Conservation (phyloP, 306 rosid species). For the Cucumis melo region DNA sequence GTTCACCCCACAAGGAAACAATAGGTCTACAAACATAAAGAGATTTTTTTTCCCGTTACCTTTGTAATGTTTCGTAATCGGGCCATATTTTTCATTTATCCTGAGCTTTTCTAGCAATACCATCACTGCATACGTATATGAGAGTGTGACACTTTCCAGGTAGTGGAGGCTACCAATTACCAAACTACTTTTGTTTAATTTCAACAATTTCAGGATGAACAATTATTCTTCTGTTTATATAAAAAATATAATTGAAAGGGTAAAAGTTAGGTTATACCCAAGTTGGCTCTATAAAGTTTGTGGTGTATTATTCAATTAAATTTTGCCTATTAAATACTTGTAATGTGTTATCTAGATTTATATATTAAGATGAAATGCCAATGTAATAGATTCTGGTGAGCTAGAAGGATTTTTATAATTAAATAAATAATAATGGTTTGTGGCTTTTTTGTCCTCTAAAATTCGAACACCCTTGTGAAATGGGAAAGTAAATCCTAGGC, state of each 20-base stretch:
- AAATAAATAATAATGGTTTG: not conserved
- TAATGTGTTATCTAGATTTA: not conserved
- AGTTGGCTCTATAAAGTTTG: slow-evolving; percentile 1
- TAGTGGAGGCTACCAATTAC: not conserved
- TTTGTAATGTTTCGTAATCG: not conserved
- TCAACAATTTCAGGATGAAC: too few species aligned
- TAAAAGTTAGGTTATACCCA: not conserved
- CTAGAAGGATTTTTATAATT: not conserved
- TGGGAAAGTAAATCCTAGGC: not conserved
- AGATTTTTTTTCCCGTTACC: not conserved
- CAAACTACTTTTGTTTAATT: not conserved
- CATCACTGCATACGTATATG: not conserved
- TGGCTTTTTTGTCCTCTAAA: slow-evolving; percentile 31
- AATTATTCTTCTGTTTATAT: not conserved
- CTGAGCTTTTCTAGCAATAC: not conserved
- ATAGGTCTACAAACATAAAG: not conserved
- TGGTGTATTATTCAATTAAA: not conserved
- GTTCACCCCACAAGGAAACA: not conserved
- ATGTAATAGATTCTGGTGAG: not conserved
- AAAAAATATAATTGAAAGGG: not conserved
- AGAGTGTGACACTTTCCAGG: not conserved
- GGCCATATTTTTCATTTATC: not conserved
- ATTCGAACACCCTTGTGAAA: slow-evolving; percentile 25
- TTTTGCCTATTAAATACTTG: not conserved
- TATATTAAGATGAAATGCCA: not conserved